These are phyloP conservation scores for Sclerospora graminicola DNA, from an alignment of 352 stramenopile genomes.

Conservation along the genomic window DNA sequence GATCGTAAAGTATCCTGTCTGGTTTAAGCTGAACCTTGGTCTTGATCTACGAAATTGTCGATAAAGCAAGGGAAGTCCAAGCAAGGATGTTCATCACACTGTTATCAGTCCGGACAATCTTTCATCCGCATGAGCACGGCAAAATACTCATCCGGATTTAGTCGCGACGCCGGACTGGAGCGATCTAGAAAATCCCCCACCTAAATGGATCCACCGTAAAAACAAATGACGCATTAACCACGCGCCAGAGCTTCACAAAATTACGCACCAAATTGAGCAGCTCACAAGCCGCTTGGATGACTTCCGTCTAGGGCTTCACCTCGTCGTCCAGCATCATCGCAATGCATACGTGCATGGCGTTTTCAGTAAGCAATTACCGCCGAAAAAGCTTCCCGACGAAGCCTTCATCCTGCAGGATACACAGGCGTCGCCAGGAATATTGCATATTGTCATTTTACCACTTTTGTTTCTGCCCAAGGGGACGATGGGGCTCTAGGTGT, in stretches of 20 bases:
- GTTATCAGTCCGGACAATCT: too few species aligned
- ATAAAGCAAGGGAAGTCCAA: too few species aligned
- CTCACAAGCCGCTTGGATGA: conserved; percentile 59
- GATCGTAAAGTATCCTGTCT: too few species aligned
- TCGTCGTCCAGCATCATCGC: conserved; percentile 81
- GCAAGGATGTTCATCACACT: too few species aligned
- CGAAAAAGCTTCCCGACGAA: conserved; percentile 73
- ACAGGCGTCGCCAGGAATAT: conserved; percentile 61
- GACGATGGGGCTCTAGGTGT: conserved; percentile 27
- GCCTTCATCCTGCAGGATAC: conserved; percentile 66
- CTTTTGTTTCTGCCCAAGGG: too few species aligned
- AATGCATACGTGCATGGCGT: conserved; percentile 78
- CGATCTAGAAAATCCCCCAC: conserved; percentile 72
- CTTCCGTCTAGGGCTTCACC: conserved; percentile 40
- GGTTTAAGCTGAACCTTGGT: too few species aligned
- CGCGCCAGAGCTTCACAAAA: not conserved
- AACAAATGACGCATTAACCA: not conserved
- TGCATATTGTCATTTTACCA: too few species aligned
- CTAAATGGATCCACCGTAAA: conserved; percentile 10
- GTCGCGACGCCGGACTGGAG: conserved; percentile 65
- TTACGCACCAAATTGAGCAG: conserved; percentile 43
- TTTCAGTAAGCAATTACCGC: conserved; percentile 67
- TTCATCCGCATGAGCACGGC: conserved; percentile 47
- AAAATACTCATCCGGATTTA: conserved; percentile 82
- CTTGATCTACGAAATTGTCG: too few species aligned